Base-by-base conservation (phyloP, 768 basidiomycete species). In the Mycena rosella region DNA sequence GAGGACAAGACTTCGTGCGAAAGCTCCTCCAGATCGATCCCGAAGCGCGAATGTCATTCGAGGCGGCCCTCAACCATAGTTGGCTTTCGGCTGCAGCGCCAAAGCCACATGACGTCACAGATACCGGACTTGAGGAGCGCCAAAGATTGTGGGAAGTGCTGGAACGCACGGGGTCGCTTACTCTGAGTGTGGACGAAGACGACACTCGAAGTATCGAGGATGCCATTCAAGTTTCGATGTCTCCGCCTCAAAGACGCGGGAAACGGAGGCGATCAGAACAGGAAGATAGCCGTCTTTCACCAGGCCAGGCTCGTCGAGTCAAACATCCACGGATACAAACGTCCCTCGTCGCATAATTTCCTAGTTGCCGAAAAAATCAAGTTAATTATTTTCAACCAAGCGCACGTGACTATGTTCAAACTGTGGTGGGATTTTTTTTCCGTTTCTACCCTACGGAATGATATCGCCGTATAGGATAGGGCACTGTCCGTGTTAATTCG, bases 381-480 rank as follows among this genome's bases (percentile, higher is more conserved):
- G 6, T 13, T 6, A 34, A 34, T 34, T 34, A 13, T 17, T 51
- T 40, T 60, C 48, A 60, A 49, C 60, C 47, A 14, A 24, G 22
- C 14, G 34, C 48, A 61, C 60, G 48, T 61, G 60, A 11, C 38
- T 24, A 36, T 9, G 47, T 60, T 60, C 22, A 59, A 59, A 53
- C 5, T 11, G 20, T 34, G n/a, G n/a, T n/a, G n/a, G n/a, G 17
- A 4, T 17, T 9, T n/a, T n/a, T n/a, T n/a, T n/a, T n/a, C n/a
- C n/a, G 18, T 9, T 22, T 34, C 32, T 34, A 6, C 32, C 13
- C n/a, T n/a, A n/a, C n/a, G n/a, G n/a, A n/a, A n/a, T n/a, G n/a
- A n/a, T n/a, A n/a, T n/a, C n/a, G n/a, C n/a, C n/a, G n/a, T n/a
- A n/a, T n/a, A n/a, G n/a, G n/a, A n/a, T n/a, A n/a, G n/a, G n/a